phyloP scores from a whole-genome alignment of 139 green algal genomes.

The Asterochloris erici region DNA sequence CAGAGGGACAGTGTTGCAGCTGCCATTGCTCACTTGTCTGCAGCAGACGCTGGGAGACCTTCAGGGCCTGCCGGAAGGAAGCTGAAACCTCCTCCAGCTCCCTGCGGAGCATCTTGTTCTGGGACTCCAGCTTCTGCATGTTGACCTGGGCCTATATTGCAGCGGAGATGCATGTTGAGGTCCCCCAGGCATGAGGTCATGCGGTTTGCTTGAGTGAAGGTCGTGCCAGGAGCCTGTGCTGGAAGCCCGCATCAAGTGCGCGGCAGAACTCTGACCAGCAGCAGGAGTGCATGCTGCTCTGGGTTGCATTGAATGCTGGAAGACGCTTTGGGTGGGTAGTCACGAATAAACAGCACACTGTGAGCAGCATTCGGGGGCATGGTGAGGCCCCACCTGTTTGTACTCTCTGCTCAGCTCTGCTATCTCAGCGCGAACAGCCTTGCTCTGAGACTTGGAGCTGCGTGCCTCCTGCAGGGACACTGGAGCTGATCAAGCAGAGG shows the following conservation, averaged over 20 bases:
- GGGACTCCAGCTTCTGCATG: constrained; percentile 19
- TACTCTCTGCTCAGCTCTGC: not conserved
- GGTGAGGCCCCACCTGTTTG: too few species aligned
- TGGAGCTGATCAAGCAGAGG: not conserved
- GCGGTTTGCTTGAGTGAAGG: not conserved
- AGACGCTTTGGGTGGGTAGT: too few species aligned
- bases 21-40: not conserved
- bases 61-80: constrained; percentile 37
- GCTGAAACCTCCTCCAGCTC: constrained; percentile 39
- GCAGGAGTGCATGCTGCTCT: too few species aligned
- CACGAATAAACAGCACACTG: too few species aligned
- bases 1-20: too few species aligned
- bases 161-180: not conserved
- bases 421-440: not conserved
- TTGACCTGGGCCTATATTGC: constrained; percentile 1
- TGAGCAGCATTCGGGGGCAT: too few species aligned
- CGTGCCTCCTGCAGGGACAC: constrained; percentile 13
- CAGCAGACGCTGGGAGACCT: constrained; percentile 29
- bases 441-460: constrained; percentile 11
- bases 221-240: not conserved
- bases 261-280: not conserved
- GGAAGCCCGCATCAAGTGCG: not conserved
- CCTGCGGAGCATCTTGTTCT: constrained; percentile 35
- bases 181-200: not conserved
- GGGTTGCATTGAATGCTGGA: too few species aligned